Percentiles rank a stretch among this genome's conserved stretches.
Evolutionary conservation across 2,329 filamentous ascomycete genomes (phyloP).

Genomic region (Alternaria sp.): DNA sequence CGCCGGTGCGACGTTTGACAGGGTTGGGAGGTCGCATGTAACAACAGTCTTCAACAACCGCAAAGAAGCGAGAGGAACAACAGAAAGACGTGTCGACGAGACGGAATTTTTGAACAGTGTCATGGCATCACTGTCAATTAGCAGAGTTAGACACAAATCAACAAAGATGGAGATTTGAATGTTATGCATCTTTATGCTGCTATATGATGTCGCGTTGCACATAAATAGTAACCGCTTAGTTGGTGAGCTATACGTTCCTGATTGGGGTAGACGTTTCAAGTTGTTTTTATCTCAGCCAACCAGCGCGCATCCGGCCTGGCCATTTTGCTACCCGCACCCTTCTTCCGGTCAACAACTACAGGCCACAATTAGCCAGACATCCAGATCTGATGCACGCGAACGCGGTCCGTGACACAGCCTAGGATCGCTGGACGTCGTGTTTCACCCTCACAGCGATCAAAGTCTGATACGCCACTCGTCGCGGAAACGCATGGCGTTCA

Average conservation of each 20-base stretch:
- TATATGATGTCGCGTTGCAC: slow-evolving; percentile 28
- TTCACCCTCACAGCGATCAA: slow-evolving; percentile 31
- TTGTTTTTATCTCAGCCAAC: slow-evolving; percentile 29
- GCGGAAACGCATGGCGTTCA: slow-evolving; percentile 44
- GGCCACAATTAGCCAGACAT: slow-evolving; percentile 6
- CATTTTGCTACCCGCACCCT: slow-evolving; percentile 10
- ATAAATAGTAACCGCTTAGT: slow-evolving; percentile 14
- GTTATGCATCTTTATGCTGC: slow-evolving; percentile 33
- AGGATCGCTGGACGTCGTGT: slow-evolving; percentile 24
- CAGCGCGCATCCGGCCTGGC: slow-evolving; percentile 12
- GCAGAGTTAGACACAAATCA: slow-evolving; percentile 22
- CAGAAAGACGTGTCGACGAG: slow-evolving; percentile 30
- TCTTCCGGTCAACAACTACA: slow-evolving; percentile 17
- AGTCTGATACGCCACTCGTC: slow-evolving; percentile 43
- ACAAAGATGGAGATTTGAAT: slow-evolving; percentile 21
- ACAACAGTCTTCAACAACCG: slow-evolving; percentile 1
- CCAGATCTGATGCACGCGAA: slow-evolving; percentile 23
- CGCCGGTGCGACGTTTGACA: slow-evolving; percentile 43
- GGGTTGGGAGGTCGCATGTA: slow-evolving; percentile 26
- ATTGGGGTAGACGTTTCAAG: slow-evolving; percentile 34
- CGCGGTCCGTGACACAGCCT: slow-evolving; percentile 24
- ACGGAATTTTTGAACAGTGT: slow-evolving; percentile 26
- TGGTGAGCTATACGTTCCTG: slow-evolving; percentile 15
- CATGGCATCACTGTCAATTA: slow-evolving; percentile 13
- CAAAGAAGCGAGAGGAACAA: slow-evolving; percentile 16